Base-by-base conservation (phyloP, 352 stramenopile species). In the Globisporangium cystogenes region DNA sequence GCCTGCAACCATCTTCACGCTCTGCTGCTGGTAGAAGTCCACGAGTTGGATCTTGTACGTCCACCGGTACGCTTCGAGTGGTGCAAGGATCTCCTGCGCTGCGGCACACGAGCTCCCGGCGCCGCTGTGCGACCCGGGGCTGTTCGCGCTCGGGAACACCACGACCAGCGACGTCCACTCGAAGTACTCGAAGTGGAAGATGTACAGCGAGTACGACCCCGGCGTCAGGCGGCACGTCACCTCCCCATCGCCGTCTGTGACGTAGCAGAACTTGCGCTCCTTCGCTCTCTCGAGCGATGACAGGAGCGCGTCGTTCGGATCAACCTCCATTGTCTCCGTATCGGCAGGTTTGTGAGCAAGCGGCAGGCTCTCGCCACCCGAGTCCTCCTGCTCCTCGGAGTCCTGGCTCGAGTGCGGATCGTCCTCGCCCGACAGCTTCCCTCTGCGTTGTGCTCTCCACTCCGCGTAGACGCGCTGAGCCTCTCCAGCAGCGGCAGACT, bases 171-270 rank as follows among this genome's bases (percentile, higher is more conserved):
- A 89, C 1, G 69, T 89, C 75, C 78, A 87, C 60, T 89, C 78
- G 43, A 87, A 86, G 51, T 71, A 85, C 27, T 87, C 76, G n/a
- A 71, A 50, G 52, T 89, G 76, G 54, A 85, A 87, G 0, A 89
- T 67, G 37, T 89, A 86, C 6, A 89, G 7, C 2, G 74, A 83
- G 64, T 89, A 89, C 14, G 75, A 85, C 0, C 78, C 78, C 2
- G 78, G 72, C 8, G 68, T 55, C 2, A 89, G 55, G 6, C 57
- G 63, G 26, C 76, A 86, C 1, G 53, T 71, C 4, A 62, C 53
- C 23, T 55, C 42, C 12, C 78, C 78, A 23, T 74, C 53, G 0
- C 26, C 52, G 35, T 87, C 70, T 6, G 75, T 77, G 27, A 74
- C 46, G 33, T 69, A 82, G 39, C 57, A 64, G 33, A 55, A 46